phyloP scores from a whole-genome alignment of 768 basidiomycete species.

The Suillus luteus region DNA sequence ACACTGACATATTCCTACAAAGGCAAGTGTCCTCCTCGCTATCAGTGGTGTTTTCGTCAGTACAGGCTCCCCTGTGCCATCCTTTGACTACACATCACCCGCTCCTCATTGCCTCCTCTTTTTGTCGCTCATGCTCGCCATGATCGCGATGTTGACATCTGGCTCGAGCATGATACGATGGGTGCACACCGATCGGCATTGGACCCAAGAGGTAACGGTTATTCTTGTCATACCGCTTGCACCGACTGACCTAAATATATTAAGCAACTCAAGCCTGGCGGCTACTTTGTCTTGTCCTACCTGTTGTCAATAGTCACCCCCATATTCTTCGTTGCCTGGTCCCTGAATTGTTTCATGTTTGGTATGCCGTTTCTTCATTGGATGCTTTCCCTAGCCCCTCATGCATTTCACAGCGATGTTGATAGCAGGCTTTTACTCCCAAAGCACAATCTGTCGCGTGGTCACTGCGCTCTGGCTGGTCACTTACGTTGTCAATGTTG shows the following conservation, averaged over 20 bases:
- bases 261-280: not conserved
- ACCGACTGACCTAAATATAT: not conserved
- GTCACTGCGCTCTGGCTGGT: not conserved
- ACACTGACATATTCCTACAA: not conserved
- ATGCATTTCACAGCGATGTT: not conserved
- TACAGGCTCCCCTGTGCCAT: not conserved
- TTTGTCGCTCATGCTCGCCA: not conserved
- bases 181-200: not conserved
- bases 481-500: not conserved
- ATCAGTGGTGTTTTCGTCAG: not conserved
- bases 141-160: not conserved
- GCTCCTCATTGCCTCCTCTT: not conserved
- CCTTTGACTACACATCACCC: not conserved
- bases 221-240: no score
- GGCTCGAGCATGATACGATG: conserved; percentile 1
- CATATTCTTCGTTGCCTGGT: not conserved
- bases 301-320: not conserved
- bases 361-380: not conserved
- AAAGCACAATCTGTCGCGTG: not conserved
- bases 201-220: not conserved
- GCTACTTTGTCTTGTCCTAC: not conserved
- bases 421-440: not conserved
- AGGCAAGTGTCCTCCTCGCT: not conserved
- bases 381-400: no score
- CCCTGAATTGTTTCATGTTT: not conserved